Percentiles rank a stretch among this genome's conserved stretches.
phyloP scores from a whole-genome alignment of 805 yeast species.

The Teunomyces panamensis region DNA sequence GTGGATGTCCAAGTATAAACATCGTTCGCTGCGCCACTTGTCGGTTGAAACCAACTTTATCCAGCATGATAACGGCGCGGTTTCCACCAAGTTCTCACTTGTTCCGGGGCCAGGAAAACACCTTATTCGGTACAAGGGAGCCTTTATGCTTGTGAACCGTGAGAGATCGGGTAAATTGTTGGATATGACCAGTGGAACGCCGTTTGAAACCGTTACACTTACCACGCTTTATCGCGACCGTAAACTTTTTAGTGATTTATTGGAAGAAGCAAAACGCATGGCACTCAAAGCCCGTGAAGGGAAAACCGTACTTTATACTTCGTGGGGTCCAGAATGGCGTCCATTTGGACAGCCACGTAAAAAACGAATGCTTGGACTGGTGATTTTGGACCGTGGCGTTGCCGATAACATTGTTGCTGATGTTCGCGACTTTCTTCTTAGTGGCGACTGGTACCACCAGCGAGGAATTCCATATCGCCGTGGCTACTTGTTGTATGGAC shows the following conservation, averaged over 20 bases:
- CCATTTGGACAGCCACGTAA: constrained; percentile 95
- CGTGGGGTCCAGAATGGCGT: constrained; percentile 99
- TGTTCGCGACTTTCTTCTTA: constrained; percentile 71
- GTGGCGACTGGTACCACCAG: constrained; percentile 89
- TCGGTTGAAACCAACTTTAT: constrained; percentile 84
- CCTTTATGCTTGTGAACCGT: constrained; percentile 82
- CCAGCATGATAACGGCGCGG: constrained; percentile 92
- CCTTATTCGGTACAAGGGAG: constrained; percentile 78
- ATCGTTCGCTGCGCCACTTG: constrained; percentile 74
- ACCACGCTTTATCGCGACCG: constrained; percentile 87
- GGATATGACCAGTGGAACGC: constrained; percentile 87
- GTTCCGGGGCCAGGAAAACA: constrained; percentile 99
- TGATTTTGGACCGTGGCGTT: constrained; percentile 75
- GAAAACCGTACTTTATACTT: constrained; percentile 87
- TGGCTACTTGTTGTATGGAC: constrained; percentile 91
- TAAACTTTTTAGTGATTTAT: constrained; percentile 60
- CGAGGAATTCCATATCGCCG: constrained; percentile 97
- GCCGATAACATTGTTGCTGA: constrained; percentile 65
- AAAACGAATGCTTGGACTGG: constrained; percentile 81
- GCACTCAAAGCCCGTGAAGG: constrained; percentile 86
- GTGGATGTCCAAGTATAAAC: constrained; percentile 88
- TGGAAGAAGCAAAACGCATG: constrained; percentile 78
- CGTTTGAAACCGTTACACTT: constrained; percentile 92
- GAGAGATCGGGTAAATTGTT: constrained; percentile 87
- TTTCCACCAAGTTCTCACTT: constrained; percentile 78